Percentiles rank a stretch among this genome's conserved stretches.
Conservation (phyloP, 164 flowering plant species). For the Tinospora cordifolia region DNA sequence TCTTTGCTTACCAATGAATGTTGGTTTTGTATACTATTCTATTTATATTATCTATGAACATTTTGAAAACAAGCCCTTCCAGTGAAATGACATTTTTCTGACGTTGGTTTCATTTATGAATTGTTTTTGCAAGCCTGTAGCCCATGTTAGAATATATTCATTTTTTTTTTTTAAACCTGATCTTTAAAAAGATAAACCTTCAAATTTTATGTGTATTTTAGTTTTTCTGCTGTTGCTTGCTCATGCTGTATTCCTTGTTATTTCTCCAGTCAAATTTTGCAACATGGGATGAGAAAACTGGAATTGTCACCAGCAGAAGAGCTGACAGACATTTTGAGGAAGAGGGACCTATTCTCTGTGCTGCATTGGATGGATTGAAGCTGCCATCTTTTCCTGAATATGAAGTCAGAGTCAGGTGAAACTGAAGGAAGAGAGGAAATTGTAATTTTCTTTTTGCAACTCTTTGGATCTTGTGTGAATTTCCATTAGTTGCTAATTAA, state of each 20-base stretch:
- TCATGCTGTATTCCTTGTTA: constrained; percentile 11
- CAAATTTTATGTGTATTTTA: neutral
- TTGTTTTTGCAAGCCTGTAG: neutral
- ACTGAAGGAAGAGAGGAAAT: neutral
- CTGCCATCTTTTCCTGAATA: constrained; percentile 83
- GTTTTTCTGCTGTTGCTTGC: neutral
- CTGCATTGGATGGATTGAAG: constrained; percentile 93
- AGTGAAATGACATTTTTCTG: no score
- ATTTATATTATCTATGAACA: no score
- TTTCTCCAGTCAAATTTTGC: constrained; percentile 83
- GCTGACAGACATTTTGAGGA: constrained; percentile 98
- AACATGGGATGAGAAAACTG: constrained; percentile 72
- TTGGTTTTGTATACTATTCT: no score
- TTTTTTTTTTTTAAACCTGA: no score
- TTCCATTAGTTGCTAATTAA: neutral
- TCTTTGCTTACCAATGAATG: no score
- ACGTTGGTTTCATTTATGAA: no score
- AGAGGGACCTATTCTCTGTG: constrained; percentile 91
- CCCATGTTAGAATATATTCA: no score
- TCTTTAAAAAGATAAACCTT: no score
- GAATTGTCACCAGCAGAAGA: constrained; percentile 82
- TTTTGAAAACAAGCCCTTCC: no score
- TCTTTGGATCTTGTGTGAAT: neutral
- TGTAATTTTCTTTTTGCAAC: neutral
- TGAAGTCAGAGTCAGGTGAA: constrained; percentile 93